These are phyloP conservation scores for Camellia granthamiana DNA, from an alignment of 148 eudicot species.

Conservation along the genomic window DNA sequence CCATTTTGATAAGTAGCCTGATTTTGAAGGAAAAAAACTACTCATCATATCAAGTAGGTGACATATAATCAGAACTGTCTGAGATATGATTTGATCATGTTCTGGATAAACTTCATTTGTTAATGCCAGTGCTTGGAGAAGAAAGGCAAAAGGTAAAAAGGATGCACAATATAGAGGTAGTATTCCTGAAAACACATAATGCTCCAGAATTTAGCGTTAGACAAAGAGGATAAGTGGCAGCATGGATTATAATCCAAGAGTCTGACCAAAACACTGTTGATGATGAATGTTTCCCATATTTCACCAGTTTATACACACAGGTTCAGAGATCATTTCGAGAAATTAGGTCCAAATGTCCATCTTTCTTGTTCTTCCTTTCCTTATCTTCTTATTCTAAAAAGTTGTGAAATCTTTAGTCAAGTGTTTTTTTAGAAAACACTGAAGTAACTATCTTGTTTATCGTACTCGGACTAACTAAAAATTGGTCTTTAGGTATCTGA, in stretches of 20 bases:
- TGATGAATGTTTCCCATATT: constrained; percentile 8
- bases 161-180: background rate
- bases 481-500: constrained; percentile 57
- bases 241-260: background rate
- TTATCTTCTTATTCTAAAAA: background rate
- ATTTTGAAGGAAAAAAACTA: background rate
- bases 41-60: background rate
- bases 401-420: background rate
- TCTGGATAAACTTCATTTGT: background rate
- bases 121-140: background rate
- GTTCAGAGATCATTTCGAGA: background rate
- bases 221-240: background rate
- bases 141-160: background rate
- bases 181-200: constrained; percentile 4
- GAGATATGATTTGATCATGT: background rate
- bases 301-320: background rate
- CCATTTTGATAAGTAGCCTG: background rate
- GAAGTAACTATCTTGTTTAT: background rate
- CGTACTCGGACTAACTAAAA: constrained; percentile 4
- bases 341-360: background rate
- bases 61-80: background rate
- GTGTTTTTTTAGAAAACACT: background rate
- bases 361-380: background rate
- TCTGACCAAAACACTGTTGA: background rate
- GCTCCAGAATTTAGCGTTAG: background rate